A percentile compares a stretch with the other conserved stretches of the same genome.
Conservation (phyloP, 257 asterid species). For the Solanum piurae region DNA sequence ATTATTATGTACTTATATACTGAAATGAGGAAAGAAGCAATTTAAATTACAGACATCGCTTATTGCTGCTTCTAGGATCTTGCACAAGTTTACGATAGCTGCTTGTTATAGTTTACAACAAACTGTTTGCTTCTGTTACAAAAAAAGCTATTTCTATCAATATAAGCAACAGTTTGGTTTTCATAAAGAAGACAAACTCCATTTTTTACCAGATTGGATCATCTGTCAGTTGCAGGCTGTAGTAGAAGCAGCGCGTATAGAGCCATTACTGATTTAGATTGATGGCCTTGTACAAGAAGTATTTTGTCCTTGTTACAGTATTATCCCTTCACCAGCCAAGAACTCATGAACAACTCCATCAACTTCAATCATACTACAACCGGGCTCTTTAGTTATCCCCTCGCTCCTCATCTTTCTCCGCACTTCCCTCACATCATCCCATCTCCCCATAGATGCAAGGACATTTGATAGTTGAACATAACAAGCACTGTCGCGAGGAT, state of each 20-base stretch:
- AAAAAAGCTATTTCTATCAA: background rate
- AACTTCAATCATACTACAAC: slow-evolving; percentile 26
- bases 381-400: slow-evolving; percentile 19
- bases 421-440: slow-evolving; percentile 13
- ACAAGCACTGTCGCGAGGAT: slow-evolving; percentile 19
- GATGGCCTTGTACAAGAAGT: background rate
- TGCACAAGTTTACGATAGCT: background rate
- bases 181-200: background rate
- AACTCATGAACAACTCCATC: slow-evolving; percentile 27
- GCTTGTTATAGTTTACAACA: background rate
- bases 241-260: background rate
- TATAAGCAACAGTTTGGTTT: background rate
- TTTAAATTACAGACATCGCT: background rate
- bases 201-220: background rate
- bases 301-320: background rate
- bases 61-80: background rate
- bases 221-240: background rate
- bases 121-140: background rate
- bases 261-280: background rate
- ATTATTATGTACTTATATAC: background rate
- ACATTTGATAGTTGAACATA: slow-evolving; percentile 28
- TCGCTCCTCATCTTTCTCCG: slow-evolving; percentile 20
- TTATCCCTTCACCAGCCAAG: slow-evolving; percentile 31
- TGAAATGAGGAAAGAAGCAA: background rate
- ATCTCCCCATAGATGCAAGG: slow-evolving; percentile 19